Base-by-base conservation (phyloP, 2,329 filamentous ascomycete genomes). In the Akanthomyces muscarius region DNA sequence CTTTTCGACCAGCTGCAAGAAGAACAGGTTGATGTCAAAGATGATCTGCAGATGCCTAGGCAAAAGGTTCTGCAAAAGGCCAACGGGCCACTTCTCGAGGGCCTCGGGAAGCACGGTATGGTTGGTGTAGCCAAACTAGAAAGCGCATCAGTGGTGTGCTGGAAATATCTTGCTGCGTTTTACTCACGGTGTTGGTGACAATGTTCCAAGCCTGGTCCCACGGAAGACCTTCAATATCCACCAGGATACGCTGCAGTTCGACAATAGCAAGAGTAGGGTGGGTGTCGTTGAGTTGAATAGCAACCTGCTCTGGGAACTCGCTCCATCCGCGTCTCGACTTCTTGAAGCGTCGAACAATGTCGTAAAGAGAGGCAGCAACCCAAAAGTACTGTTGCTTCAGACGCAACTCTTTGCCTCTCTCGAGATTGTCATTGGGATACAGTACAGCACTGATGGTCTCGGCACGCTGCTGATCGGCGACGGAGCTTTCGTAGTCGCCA, bases 331-430 rank as follows among this genome's bases (percentile, higher is more conserved):
- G 88, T 80, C 91, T 92, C 21, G 92, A 88, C 85, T 98, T 99
- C 83, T 98, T 99, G 87, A 98, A 99, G 64, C 95, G 89, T 64
- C 95, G 90, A 65, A 99, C 90, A 73, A 99, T 99, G 71, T 99
- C 95, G 73, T 92, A 92, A 4, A 99, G 84, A 18, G 95, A 99
- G 18, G 95, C 95, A 59, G 95, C 93, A 72, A 97, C 96, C 95
- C 95, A 99, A 80, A 99, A 99, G 83, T 99, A 99, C 76, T 99
- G 95, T 77, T 99, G 95, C 85, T 99, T 99, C 76, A 99, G 79
- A 61, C 95, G 91, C 66, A 99, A 86, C 81, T 99, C 95, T 78
- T 99, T 99, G 66, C 95, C 95, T 68, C 92, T 86, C 68, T 98
- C 94, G 51, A 99, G 85, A 77, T 97, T 98, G 77, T 98, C 94